A percentile compares a stretch with the other conserved stretches of the same genome.
phyloP scores from a whole-genome alignment of 2,329 filamentous ascomycete genomes.

The Septoria linicola region DNA sequence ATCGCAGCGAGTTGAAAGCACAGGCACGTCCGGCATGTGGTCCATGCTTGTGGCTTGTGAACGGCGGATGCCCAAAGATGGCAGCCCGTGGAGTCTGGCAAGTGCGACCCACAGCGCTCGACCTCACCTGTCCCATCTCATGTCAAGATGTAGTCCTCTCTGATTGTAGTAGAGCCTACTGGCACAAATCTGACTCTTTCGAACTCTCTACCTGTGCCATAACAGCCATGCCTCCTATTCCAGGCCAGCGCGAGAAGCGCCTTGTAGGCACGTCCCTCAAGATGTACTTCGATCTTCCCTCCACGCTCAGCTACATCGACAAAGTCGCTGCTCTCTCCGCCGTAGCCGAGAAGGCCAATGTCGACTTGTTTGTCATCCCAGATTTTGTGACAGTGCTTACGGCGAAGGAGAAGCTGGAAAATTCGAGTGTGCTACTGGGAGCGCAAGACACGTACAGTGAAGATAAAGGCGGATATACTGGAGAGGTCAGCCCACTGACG shows the following conservation, averaged over 20 bases:
- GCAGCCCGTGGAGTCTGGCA: not conserved
- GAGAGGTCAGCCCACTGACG: constrained; percentile 69
- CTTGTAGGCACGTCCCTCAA: constrained; percentile 74
- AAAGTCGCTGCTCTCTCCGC: constrained; percentile 46
- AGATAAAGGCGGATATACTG: constrained; percentile 71
- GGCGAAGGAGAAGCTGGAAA: constrained; percentile 48
- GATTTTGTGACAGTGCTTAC: constrained; percentile 69
- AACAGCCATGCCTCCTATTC: constrained; percentile 36
- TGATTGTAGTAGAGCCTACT: not conserved
- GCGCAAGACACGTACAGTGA: constrained; percentile 75
- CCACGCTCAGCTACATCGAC: constrained; percentile 55
- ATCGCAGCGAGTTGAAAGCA: too few species aligned
- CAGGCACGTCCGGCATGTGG: too few species aligned
- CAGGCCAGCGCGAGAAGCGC: constrained; percentile 50
- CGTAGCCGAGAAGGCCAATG: constrained; percentile 55
- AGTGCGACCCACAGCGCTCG: constrained; percentile 5
- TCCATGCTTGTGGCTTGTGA: not conserved
- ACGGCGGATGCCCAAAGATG: constrained; percentile 1
- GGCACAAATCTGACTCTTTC: not conserved
- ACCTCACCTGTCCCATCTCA: constrained; percentile 7
- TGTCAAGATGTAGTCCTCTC: not conserved
- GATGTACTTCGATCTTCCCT: constrained; percentile 72
- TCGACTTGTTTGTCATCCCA: constrained; percentile 75
- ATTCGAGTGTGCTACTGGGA: constrained; percentile 60
- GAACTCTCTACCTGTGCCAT: not conserved